These are phyloP conservation scores for Smallanthus sonchifolius DNA, from an alignment of 129 eudicot genomes.

Conservation along the genomic window DNA sequence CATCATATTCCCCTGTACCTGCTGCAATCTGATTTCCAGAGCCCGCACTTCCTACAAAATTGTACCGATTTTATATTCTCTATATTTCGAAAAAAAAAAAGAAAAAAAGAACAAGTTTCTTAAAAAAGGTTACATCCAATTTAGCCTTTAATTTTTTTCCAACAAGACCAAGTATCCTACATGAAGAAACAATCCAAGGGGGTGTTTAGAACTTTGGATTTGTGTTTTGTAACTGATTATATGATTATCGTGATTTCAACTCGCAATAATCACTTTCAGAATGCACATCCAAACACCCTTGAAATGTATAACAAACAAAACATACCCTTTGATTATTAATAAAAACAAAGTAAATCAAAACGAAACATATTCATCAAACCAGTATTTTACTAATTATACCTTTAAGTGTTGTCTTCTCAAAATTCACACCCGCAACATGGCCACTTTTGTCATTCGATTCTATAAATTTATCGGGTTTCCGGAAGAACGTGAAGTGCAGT, in stretches of 20 bases:
- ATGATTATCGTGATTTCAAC: too few relatives aligned
- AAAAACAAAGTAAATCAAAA: neutral
- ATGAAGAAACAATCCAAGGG: neutral
- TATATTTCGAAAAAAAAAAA: neutral
- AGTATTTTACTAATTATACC: slow-evolving; percentile 33
- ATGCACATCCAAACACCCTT: neutral
- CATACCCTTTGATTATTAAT: neutral
- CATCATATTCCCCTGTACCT: slow-evolving; percentile 71
- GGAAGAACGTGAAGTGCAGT: slow-evolving; percentile 83
- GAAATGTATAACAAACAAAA: neutral
- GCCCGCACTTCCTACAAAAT: slow-evolving; percentile 41
- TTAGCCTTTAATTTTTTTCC: neutral
- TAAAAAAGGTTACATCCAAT: neutral
- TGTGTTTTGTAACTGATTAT: too few relatives aligned
- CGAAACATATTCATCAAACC: neutral
- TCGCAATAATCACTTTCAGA: neutral
- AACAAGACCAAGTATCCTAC: neutral
- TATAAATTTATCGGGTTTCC: slow-evolving; percentile 68
- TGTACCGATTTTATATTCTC: neutral
- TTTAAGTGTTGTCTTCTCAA: slow-evolving; percentile 82
- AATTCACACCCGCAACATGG: slow-evolving; percentile 57
- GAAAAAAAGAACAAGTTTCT: neutral
- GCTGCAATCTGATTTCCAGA: slow-evolving; percentile 64
- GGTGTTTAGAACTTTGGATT: too few relatives aligned
- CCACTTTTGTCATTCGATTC: slow-evolving; percentile 54